A percentile compares a stretch with the other conserved stretches of the same genome.
These are phyloP conservation scores for Sporobolomyces phaffii DNA, from an alignment of 768 basidiomycete species.

Conservation along the genomic window DNA sequence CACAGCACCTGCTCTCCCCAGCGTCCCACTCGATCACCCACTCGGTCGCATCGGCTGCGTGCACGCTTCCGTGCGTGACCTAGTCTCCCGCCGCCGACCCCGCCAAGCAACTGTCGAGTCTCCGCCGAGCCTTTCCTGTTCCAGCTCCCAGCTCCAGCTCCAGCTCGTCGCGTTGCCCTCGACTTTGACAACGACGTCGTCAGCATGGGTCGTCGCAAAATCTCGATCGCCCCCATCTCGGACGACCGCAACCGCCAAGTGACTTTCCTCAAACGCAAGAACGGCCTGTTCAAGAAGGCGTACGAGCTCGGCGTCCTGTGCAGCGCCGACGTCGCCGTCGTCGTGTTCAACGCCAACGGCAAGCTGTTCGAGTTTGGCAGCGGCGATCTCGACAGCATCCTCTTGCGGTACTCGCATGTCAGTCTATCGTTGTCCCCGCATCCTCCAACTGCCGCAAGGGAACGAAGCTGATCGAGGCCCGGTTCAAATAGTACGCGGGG, in stretches of 20 bases:
- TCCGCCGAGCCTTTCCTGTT: background rate
- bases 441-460: background rate
- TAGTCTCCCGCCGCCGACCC: too few relatives aligned
- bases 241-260: constrained; percentile 43
- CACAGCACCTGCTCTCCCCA: too few relatives aligned
- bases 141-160: background rate
- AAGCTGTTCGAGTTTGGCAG: constrained; percentile 41
- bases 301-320: constrained; percentile 42
- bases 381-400: constrained; percentile 33
- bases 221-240: constrained; percentile 41
- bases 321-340: constrained; percentile 41
- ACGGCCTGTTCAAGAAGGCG: constrained; percentile 42
- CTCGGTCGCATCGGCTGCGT: too few relatives aligned
- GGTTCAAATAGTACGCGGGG: constrained; percentile 21
- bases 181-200: too few relatives aligned
- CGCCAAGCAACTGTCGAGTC: too few relatives aligned
- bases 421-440: background rate
- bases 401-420: constrained; percentile 35
- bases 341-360: constrained; percentile 40
- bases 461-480: background rate
- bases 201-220: constrained; percentile 44
- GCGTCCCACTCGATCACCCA: too few relatives aligned
- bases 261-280: constrained; percentile 43
- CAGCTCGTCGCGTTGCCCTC: too few relatives aligned
- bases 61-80: too few relatives aligned